phyloP scores from a whole-genome alignment of 257 asterid genomes.

The Gentiana macrophylla region DNA sequence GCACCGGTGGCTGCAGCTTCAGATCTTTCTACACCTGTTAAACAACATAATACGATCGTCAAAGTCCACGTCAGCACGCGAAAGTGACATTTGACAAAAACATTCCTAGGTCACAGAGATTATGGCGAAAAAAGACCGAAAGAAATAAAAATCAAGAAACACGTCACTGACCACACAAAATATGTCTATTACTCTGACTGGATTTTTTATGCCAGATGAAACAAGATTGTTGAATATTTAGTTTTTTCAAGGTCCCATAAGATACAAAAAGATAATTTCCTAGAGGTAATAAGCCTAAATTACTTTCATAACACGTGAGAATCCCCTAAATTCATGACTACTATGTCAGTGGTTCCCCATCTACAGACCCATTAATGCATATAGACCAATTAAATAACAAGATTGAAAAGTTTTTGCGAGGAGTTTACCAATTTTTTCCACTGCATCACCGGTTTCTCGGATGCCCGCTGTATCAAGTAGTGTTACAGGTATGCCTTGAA shows the following conservation, averaged over 20 bases:
- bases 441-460: slow-evolving; percentile 70
- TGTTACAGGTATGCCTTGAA: slow-evolving; percentile 71
- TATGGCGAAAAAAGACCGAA: too few relatives aligned
- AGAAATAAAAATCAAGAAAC: too few relatives aligned
- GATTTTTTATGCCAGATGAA: too few relatives aligned
- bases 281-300: too few relatives aligned
- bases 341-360: neutral
- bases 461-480: slow-evolving; percentile 98
- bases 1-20: slow-evolving; percentile 78
- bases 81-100: neutral
- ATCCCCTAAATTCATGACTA: neutral
- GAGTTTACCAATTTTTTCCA: slow-evolving; percentile 70
- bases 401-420: slow-evolving; percentile 4
- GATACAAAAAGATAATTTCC: too few relatives aligned
- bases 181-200: too few relatives aligned
- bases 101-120: too few relatives aligned
- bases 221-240: too few relatives aligned
- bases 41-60: slow-evolving; percentile 3
- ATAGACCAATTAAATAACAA: neutral
- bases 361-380: neutral
- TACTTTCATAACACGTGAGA: neutral
- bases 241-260: too few relatives aligned
- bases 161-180: too few relatives aligned
- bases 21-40: slow-evolving; percentile 85
- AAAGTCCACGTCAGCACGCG: neutral